Percentiles rank a stretch among this genome's conserved stretches.
Conservation (phyloP, 306 rosid genomes). For the Acacia acuminata region DNA sequence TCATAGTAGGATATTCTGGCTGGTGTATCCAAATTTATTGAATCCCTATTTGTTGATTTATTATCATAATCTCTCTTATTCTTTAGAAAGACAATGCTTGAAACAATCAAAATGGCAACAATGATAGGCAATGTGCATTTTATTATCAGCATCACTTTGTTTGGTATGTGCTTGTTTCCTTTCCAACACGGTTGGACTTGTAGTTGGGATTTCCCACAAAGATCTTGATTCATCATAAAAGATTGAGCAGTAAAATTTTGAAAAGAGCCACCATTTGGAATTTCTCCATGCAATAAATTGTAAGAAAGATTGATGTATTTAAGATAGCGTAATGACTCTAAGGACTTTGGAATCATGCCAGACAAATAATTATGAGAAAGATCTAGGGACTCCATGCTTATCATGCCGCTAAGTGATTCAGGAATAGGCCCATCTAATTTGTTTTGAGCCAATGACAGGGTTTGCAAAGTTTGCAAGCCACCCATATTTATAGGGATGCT, state of each 20-base stretch:
- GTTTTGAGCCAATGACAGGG: background rate
- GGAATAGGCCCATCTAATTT: background rate
- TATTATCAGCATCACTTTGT: background rate
- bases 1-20: background rate
- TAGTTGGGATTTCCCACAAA: background rate
- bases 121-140: background rate
- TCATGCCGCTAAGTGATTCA: background rate
- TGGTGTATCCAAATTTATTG: background rate
- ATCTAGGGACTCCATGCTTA: background rate
- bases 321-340: background rate
- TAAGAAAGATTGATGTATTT: background rate
- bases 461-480: background rate
- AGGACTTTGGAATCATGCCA: background rate
- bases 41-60: background rate
- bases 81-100: no score
- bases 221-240: background rate
- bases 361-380: background rate
- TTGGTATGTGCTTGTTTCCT: background rate
- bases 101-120: background rate
- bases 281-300: background rate
- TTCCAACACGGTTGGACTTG: background rate
- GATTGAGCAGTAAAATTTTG: background rate
- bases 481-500: background rate
- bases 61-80: no score
- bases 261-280: background rate